phyloP scores from a whole-genome alignment of 2,329 filamentous ascomycete species.

The Colletotrichum noveboracense region DNA sequence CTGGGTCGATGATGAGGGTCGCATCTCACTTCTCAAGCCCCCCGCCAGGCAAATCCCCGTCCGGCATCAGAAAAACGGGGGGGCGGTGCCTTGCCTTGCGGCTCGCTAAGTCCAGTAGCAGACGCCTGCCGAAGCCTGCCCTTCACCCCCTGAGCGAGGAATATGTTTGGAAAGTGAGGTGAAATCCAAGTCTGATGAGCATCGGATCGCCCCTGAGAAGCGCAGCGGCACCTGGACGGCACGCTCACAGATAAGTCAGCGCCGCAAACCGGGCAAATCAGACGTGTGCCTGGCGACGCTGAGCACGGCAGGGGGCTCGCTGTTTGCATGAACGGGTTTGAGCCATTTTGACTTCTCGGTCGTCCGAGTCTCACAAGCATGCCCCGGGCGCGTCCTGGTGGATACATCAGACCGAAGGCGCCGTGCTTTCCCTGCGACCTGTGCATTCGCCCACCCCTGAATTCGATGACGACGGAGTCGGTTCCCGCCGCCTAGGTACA shows the following conservation, averaged over 20 bases:
- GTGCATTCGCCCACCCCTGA: background rate
- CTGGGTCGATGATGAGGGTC: background rate
- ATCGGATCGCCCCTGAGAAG: background rate
- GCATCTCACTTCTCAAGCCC: background rate
- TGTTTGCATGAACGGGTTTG: constrained; percentile 9
- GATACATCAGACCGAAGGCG: background rate
- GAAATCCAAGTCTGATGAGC: background rate
- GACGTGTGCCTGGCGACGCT: background rate
- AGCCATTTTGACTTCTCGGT: constrained; percentile 4
- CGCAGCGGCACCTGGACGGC: background rate
- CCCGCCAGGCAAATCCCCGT: background rate
- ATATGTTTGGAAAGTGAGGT: background rate
- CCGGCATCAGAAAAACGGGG: constrained; percentile 5
- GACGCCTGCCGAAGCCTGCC: background rate
- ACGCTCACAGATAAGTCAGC: background rate
- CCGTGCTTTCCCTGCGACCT: background rate
- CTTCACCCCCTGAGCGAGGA: background rate
- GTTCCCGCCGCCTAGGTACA: constrained; percentile 4
- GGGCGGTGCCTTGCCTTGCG: background rate
- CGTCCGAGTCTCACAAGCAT: constrained; percentile 10
- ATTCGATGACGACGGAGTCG: constrained; percentile 7
- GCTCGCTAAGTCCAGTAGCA: constrained; percentile 1
- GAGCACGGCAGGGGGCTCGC: background rate
- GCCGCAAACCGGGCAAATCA: background rate
- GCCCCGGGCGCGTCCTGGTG: background rate